Base-by-base conservation (phyloP, 176 grass and related monocot species). In the Phoenix roebelenii region DNA sequence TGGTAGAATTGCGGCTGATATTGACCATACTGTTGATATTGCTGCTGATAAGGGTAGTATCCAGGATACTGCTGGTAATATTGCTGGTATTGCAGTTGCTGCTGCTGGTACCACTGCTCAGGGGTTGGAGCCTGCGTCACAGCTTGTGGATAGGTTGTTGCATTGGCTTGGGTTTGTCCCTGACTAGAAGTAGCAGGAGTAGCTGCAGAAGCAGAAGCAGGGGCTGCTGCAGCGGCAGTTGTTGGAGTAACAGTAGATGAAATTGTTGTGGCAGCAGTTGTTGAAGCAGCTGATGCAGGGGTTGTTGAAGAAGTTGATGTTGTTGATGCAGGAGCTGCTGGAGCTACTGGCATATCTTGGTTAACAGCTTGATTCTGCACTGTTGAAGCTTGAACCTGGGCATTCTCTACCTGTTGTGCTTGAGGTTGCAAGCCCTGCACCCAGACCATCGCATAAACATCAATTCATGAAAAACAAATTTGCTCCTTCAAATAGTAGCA, bases 1-100 rank as follows among this genome's bases (percentile, higher is more conserved):
- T 72, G 80, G 32, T 83, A 74, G 18, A 30, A 52, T 44, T 77
- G 80, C 68, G 76, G 87, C 72, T 79, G 87, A 66, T 90, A 89
- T 17, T 89, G 79, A 22, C 68, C 68, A 77, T 82, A 85, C 18
- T 85, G 82, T 74, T 90, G 87, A 74, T 90, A 82, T 44, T 44
- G 35, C 72, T 92, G 88, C 44, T 64, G 76, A 57, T 92, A 92
- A 12, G 93, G 70, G 17, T 92, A 70, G 54, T 77, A 88, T 62
- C 84, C 87, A 83, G 87, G 70, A 57, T 85, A 85, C 50, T 91
- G 76, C 69, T 89, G 87, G 69, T 98, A 80, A 66, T 98, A 91
- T 60, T 85, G 81, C 52, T 90, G 87, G 35, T 84, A 72, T 19
- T 85, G 83, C 63, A 79, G 76, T 12, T 79, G 70, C 56, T 95